Conservation (phyloP, 2,329 filamentous ascomycete species). For the Microcyclosporella mali region DNA sequence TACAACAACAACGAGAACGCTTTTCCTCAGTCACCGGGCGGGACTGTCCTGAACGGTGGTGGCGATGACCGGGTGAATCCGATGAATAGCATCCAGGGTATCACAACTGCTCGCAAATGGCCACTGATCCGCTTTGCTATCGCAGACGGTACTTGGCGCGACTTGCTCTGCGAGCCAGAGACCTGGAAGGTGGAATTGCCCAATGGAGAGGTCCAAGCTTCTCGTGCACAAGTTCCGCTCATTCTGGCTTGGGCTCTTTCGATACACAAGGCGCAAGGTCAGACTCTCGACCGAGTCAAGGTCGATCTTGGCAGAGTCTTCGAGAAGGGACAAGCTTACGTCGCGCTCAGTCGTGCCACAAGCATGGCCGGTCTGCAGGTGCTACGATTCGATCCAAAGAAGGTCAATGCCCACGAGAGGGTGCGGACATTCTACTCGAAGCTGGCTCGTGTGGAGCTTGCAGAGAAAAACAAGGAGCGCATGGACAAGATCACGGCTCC, state of each 20-base stretch:
- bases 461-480: slow-evolving; percentile 30
- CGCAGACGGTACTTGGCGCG: slow-evolving; percentile 67
- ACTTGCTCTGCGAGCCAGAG: slow-evolving; percentile 77
- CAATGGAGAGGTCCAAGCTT: slow-evolving; percentile 86
- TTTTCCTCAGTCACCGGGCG: slow-evolving; percentile 19
- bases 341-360: slow-evolving; percentile 88
- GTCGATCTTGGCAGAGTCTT: slow-evolving; percentile 90
- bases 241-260: slow-evolving; percentile 96
- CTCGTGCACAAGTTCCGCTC: slow-evolving; percentile 67
- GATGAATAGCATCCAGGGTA: slow-evolving; percentile 50
- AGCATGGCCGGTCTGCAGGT: slow-evolving; percentile 83
- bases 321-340: slow-evolving; percentile 96
- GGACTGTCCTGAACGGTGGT: slow-evolving; percentile 25
- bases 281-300: slow-evolving; percentile 88
- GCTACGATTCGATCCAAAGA: slow-evolving; percentile 76
- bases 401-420: slow-evolving; percentile 88
- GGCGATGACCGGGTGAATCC: slow-evolving; percentile 19
- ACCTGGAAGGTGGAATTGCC: slow-evolving; percentile 97
- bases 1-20: slow-evolving; percentile 27
- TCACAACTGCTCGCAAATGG: slow-evolving; percentile 54
- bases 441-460: slow-evolving; percentile 62
- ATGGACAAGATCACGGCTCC: slow-evolving; percentile 28
- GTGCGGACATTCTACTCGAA: slow-evolving; percentile 82
- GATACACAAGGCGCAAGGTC: slow-evolving; percentile 96
- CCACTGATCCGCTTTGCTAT: slow-evolving; percentile 80